Evolutionary conservation across 2,329 filamentous ascomycete species (phyloP).

Genomic region (Pseudocercospora pini-densiflorae): DNA sequence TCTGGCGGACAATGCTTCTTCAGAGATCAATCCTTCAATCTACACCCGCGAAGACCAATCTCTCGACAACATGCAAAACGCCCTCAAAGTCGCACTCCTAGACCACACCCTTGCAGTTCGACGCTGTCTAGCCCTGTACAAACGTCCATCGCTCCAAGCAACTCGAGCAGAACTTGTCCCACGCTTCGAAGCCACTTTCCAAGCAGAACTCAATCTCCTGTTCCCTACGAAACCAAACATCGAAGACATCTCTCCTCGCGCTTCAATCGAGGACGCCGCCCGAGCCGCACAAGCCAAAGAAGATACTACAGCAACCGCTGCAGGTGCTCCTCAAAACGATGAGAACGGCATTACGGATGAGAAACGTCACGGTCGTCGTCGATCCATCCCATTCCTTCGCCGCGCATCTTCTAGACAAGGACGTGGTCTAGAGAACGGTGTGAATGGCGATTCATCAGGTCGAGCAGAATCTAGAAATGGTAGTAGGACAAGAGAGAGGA

Average conservation of each 20-base stretch:
- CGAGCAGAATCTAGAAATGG: slow-evolving; percentile 29
- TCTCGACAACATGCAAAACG: slow-evolving; percentile 68
- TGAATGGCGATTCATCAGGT: slow-evolving; percentile 29
- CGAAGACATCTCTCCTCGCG: slow-evolving; percentile 29
- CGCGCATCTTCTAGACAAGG: slow-evolving; percentile 37
- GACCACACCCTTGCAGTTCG: slow-evolving; percentile 90
- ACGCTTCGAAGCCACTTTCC: slow-evolving; percentile 52
- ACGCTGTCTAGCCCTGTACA: slow-evolving; percentile 70
- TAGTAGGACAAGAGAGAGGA: slow-evolving; percentile 30
- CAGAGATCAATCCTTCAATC: slow-evolving; percentile 37
- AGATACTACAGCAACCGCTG: slow-evolving; percentile 10
- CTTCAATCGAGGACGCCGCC: slow-evolving; percentile 26
- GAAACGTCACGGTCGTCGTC: slow-evolving; percentile 17
- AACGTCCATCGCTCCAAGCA: slow-evolving; percentile 64
- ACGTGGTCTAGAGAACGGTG: slow-evolving; percentile 8
- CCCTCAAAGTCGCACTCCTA: slow-evolving; percentile 81
- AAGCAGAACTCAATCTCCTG: slow-evolving; percentile 48
- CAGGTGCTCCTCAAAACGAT: slow-evolving; percentile 19
- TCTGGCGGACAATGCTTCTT: slow-evolving; percentile 46
- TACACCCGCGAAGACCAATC: slow-evolving; percentile 41
- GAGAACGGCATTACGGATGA: slow-evolving; percentile 10
- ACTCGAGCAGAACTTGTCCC: slow-evolving; percentile 39
- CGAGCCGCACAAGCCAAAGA: slow-evolving; percentile 17
- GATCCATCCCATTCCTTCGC: slow-evolving; percentile 37
- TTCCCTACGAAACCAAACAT: slow-evolving; percentile 38